These are phyloP conservation scores for Leptographium radiaticola DNA, from an alignment of 2,329 filamentous ascomycete genomes.

Conservation along the genomic window DNA sequence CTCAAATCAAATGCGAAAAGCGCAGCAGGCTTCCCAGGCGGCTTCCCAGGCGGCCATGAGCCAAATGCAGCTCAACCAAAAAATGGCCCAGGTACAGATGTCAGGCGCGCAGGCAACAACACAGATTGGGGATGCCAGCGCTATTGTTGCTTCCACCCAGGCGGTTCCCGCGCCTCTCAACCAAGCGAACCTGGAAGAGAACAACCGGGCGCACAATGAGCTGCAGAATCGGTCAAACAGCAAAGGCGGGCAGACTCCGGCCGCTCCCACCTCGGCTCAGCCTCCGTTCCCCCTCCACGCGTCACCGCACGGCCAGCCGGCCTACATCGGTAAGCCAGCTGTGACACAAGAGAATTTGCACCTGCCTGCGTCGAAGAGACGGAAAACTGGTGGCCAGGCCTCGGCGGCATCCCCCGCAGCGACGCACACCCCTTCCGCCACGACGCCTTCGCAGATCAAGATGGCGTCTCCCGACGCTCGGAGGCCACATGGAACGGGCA, in stretches of 20 bases:
- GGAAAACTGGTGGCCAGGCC: slow-evolving; percentile 30
- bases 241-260: slow-evolving; percentile 36
- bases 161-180: slow-evolving; percentile 22
- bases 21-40: slow-evolving; percentile 2
- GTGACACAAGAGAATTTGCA: slow-evolving; percentile 41
- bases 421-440: slow-evolving; percentile 19
- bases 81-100: not conserved
- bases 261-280: slow-evolving; percentile 43
- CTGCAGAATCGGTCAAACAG: slow-evolving; percentile 29
- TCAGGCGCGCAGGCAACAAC: too few species aligned
- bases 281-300: slow-evolving; percentile 43
- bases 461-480: slow-evolving; percentile 31
- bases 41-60: not conserved
- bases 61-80: slow-evolving; percentile 1
- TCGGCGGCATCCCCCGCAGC: slow-evolving; percentile 23
- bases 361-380: slow-evolving; percentile 41
- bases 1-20: slow-evolving; percentile 1
- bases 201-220: slow-evolving; percentile 34
- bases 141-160: not conserved
- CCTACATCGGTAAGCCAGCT: slow-evolving; percentile 37
- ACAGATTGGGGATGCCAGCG: not conserved
- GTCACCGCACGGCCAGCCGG: slow-evolving; percentile 47
- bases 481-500: slow-evolving; percentile 20
- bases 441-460: slow-evolving; percentile 30
- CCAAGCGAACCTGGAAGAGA: slow-evolving; percentile 37